A percentile compares a stretch with the other conserved stretches of the same genome.
These are phyloP conservation scores for Hypoxylon lienhwacheense DNA, from an alignment of 495 filamentous ascomycete genomes.

Conservation along the genomic window DNA sequence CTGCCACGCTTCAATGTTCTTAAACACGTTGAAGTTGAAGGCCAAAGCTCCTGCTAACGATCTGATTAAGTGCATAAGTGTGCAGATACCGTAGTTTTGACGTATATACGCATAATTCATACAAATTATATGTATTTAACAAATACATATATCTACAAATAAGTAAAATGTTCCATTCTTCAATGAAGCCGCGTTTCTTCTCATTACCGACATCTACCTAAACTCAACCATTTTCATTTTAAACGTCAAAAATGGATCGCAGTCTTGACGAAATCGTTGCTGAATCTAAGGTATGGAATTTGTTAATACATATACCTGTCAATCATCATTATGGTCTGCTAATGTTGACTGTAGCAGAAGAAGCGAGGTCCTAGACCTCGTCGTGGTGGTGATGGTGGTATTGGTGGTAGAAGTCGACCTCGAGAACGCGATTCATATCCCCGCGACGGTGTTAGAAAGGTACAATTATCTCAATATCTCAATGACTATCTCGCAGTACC, in stretches of 20 bases:
- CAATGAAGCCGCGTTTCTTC: constrained; percentile 6
- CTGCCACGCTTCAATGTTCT: no score
- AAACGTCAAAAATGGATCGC: constrained; percentile 64
- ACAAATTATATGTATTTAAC: not conserved
- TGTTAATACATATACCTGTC: not conserved
- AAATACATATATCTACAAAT: not conserved
- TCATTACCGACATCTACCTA: constrained; percentile 6
- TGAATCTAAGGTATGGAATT: constrained; percentile 69
- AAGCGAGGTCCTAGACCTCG: constrained; percentile 37
- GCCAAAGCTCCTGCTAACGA: no score
- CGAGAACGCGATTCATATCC: constrained; percentile 60
- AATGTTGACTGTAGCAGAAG: constrained; percentile 28
- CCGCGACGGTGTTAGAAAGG: constrained; percentile 82
- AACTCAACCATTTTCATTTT: constrained; percentile 9
- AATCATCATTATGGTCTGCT: constrained; percentile 1
- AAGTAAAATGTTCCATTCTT: no score
- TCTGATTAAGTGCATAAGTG: no score
- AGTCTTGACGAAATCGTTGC: constrained; percentile 83
- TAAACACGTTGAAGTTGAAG: no score
- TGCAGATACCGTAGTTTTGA: no score
- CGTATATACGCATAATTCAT: not conserved
- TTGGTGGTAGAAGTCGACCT: constrained; percentile 54
- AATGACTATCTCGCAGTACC: no score
- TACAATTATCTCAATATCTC: constrained; percentile 40
- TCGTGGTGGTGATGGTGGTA: constrained; percentile 39